phyloP scores from a whole-genome alignment of 2,329 filamentous ascomycete genomes.

The Apiospora saccharicola region DNA sequence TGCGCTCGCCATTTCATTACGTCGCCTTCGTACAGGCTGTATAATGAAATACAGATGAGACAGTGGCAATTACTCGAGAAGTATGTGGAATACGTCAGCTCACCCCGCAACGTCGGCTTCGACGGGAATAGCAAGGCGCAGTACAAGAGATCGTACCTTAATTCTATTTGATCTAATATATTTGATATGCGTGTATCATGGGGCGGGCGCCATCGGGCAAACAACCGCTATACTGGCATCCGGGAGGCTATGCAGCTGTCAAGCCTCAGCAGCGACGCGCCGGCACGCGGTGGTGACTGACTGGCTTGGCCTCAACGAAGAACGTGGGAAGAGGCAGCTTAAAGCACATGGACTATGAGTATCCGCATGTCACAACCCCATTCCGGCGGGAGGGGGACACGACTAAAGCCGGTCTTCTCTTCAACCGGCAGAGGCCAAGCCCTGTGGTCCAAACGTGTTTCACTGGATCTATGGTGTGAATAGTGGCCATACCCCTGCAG shows the following conservation, averaged over 20 bases:
- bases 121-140: conserved; percentile 8
- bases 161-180: conserved; percentile 8
- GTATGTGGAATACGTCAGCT: conserved; percentile 7
- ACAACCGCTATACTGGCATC: conserved; percentile 2
- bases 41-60: not conserved
- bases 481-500: conserved; percentile 30
- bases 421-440: conserved; percentile 24
- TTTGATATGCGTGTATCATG: not conserved
- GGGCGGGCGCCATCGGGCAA: not conserved
- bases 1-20: not conserved
- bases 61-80: conserved; percentile 7
- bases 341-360: conserved; percentile 23
- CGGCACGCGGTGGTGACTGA: not conserved
- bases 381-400: not conserved
- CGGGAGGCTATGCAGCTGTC: conserved; percentile 31
- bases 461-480: conserved; percentile 24
- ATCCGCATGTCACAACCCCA: conserved; percentile 23
- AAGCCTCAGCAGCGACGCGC: conserved; percentile 22
- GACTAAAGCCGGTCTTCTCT: conserved; percentile 17
- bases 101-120: not conserved
- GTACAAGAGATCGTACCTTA: not conserved
- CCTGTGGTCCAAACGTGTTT: conserved; percentile 28
- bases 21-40: not conserved
- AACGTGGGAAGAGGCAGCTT: conserved; percentile 6
- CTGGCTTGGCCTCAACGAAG: conserved; percentile 2